Base-by-base conservation (phyloP, 2,329 filamentous ascomycete species). In the Aaosphaeria pasadenensis region DNA sequence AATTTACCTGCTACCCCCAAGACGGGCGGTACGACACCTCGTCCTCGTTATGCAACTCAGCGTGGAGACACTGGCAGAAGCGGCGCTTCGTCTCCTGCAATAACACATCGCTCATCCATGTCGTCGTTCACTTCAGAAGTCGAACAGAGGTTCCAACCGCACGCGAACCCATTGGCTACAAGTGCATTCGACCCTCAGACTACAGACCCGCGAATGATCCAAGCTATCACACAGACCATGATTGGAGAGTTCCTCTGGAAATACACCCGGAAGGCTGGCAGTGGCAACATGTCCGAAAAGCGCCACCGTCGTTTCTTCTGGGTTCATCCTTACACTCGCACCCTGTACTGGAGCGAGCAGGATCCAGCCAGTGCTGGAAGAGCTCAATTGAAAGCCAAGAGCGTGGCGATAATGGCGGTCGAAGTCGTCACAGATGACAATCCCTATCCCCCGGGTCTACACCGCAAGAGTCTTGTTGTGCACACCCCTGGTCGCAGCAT, bases 191-290 rank as follows among this genome's bases (percentile, higher is more conserved):
- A 84, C 7, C 77, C 84, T 28, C 63, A 66, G 17, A 82, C 82
- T 54, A 95, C 91, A 5, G 94, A 99, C 73, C 92, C 92, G 53
- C 88, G 92, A 60, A 96, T 99, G 91, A 97, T 99, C 58, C 91
- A 96, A 74, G 94, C 94, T 43, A 96, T 99, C 56, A 99, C 94
- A 2, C 92, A 99, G 72, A 97, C 94, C 13, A 99, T 99, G 94
- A 97, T 99, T 64, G 94, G 94, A 47, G 94, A 99, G 70, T 97
- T 92, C 70, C 78, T 99, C 38, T 99, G 94, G 94, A 99, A 99
- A 71, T 99, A 99, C 72, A 99, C 94, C 0, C 87, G 94, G 62
- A 96, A 94, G 75, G 81, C 91, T 50, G 91, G 91, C n/a, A 86
- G 92, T 28, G 88, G 85, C 46, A 88, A 91, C 54, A 84, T 95